Percentiles rank a stretch among this genome's conserved stretches.
phyloP scores from a whole-genome alignment of 768 basidiomycete species.

The Xerocomellus chrysenteron region DNA sequence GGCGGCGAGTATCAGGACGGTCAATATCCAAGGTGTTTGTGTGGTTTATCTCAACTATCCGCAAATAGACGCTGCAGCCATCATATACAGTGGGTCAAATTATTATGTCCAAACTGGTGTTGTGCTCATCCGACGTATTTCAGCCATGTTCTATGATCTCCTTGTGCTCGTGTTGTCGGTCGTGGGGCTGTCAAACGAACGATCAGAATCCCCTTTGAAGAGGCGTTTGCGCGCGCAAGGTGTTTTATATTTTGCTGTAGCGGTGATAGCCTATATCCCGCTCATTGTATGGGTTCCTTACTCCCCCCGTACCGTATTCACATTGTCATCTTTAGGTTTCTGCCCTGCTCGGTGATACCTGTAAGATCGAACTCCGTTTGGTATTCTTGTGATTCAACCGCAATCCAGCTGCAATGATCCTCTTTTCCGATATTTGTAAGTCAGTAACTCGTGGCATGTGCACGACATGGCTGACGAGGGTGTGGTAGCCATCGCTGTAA shows the following conservation, averaged over 20 bases:
- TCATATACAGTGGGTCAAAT: slow-evolving; percentile 16
- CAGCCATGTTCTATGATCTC: slow-evolving; percentile 21
- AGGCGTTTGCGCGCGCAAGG: slow-evolving; percentile 19
- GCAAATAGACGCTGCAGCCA: background rate
- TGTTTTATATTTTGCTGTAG: slow-evolving; percentile 13
- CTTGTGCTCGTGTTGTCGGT: slow-evolving; percentile 1
- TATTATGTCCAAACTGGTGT: background rate
- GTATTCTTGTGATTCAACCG: background rate
- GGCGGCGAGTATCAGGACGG: too few relatives aligned
- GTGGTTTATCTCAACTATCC: background rate
- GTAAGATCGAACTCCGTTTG: slow-evolving; percentile 5
- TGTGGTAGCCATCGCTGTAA: slow-evolving; percentile 6
- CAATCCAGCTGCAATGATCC: background rate
- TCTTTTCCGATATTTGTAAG: slow-evolving; percentile 6
- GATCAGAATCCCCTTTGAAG: slow-evolving; percentile 10
- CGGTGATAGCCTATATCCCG: slow-evolving; percentile 14
- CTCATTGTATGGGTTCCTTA: background rate
- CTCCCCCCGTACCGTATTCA: background rate
- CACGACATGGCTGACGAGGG: background rate
- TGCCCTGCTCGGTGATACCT: background rate
- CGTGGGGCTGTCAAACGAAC: slow-evolving; percentile 11
- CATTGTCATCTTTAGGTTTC: slow-evolving; percentile 4
- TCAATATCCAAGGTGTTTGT: background rate
- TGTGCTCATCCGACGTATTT: background rate
- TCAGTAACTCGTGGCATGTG: background rate